A percentile compares a stretch with the other conserved stretches of the same genome.
Conservation (phyloP, 805 yeast genomes). For the Sugiyamaella chiloensis region DNA sequence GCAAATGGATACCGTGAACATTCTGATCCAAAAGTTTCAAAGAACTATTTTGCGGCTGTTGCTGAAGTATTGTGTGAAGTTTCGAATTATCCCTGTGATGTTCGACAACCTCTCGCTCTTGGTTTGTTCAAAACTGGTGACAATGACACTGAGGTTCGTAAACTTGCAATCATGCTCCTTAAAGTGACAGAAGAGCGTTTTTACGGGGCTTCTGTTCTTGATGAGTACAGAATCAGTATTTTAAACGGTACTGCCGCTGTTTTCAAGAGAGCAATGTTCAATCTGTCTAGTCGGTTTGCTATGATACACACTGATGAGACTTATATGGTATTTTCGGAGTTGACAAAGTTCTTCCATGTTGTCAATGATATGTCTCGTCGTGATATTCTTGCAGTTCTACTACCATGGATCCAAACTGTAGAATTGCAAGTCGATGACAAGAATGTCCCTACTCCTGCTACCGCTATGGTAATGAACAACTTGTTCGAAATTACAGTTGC, state of each 20-base stretch:
- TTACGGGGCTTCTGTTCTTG: slow-evolving; percentile 52
- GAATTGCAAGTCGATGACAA: slow-evolving; percentile 48
- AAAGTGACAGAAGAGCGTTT: slow-evolving; percentile 59
- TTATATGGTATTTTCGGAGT: slow-evolving; percentile 62
- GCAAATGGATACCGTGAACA: slow-evolving; percentile 63
- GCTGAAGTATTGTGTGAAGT: slow-evolving; percentile 59
- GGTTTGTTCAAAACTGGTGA: slow-evolving; percentile 79
- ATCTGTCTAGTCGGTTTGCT: slow-evolving; percentile 73
- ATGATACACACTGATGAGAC: slow-evolving; percentile 54
- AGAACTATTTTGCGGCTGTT: slow-evolving; percentile 67
- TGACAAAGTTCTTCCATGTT: slow-evolving; percentile 64
- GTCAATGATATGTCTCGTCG: slow-evolving; percentile 60
- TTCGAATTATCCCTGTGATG: slow-evolving; percentile 48
- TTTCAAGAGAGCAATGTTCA: slow-evolving; percentile 80
- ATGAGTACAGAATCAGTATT: slow-evolving; percentile 64
- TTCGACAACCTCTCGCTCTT: slow-evolving; percentile 67
- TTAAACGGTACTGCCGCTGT: slow-evolving; percentile 76
- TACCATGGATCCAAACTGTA: slow-evolving; percentile 92
- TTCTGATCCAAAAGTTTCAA: slow-evolving; percentile 46
- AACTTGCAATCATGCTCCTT: slow-evolving; percentile 68
- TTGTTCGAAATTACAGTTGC: slow-evolving; percentile 80
- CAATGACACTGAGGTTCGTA: slow-evolving; percentile 62
- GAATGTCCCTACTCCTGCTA: slow-evolving; percentile 36
- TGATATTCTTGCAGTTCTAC: slow-evolving; percentile 72
- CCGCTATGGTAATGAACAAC: slow-evolving; percentile 72